Evolutionary conservation across 1,284 basidiomycete genomes (phyloP).

Genomic region (Thecaphora frezii): DNA sequence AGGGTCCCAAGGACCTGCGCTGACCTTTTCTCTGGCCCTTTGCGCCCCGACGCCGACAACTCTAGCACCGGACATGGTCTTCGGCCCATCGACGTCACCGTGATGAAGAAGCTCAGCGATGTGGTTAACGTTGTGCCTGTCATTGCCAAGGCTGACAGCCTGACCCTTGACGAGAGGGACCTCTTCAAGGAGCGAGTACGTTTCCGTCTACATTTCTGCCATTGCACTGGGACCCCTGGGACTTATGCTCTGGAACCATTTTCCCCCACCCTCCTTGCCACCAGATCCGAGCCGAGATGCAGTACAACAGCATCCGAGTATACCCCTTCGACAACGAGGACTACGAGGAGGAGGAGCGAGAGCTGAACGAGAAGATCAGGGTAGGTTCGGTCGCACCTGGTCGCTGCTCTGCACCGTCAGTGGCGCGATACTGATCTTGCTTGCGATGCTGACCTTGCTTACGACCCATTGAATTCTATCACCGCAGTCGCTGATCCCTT

Average conservation of each 20-base stretch:
- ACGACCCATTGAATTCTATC: no score
- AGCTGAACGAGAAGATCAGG: conserved; percentile 85
- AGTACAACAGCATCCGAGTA: conserved; percentile 87
- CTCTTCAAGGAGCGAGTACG: conserved; percentile 85
- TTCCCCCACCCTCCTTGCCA: conserved; percentile 1
- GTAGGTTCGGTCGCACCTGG: conserved; percentile 3
- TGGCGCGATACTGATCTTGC: background rate
- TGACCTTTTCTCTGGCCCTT: conserved; percentile 65
- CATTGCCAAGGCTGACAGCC: conserved; percentile 94
- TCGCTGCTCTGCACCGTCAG: no score
- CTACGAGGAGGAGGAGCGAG: conserved; percentile 83
- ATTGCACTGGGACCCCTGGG: no score
- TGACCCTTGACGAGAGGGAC: conserved; percentile 90
- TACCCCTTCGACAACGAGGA: conserved; percentile 98
- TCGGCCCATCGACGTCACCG: conserved; percentile 81
- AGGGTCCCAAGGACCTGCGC: background rate
- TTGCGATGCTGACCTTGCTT: background rate
- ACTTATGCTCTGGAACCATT: no score
- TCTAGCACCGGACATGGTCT: conserved; percentile 54
- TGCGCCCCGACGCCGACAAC: no score
- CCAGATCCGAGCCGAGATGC: conserved; percentile 87
- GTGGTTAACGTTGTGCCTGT: conserved; percentile 99
- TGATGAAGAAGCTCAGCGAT: conserved; percentile 97
- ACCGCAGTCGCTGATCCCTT: conserved; percentile 82
- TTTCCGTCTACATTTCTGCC: conserved; percentile 1